phyloP scores from a whole-genome alignment of 768 basidiomycete genomes.

The Panaeolus cyanescens region DNA sequence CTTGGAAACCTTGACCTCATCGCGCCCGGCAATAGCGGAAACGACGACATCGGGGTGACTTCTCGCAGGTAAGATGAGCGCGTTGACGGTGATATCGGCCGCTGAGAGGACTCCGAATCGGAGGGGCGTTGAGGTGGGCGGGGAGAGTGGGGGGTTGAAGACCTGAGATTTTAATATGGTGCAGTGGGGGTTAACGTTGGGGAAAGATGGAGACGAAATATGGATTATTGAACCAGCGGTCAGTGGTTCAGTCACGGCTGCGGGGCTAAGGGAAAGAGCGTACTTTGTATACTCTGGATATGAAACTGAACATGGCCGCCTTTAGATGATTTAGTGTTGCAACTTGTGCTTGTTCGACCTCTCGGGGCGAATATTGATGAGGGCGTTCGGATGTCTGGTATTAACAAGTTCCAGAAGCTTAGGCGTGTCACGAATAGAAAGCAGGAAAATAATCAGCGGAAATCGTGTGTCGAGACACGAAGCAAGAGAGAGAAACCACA shows the following conservation, averaged over 20 bases:
- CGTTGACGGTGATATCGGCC: conserved; percentile 52
- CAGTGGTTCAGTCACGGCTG: neutral
- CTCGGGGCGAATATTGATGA: too few relatives aligned
- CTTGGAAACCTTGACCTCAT: conserved; percentile 40
- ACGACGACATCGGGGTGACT: conserved; percentile 59
- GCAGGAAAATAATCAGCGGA: too few relatives aligned
- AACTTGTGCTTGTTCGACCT: too few relatives aligned
- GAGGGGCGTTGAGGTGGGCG: conserved; percentile 11
- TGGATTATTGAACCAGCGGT: too few relatives aligned
- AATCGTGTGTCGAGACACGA: too few relatives aligned
- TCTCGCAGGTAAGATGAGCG: conserved; percentile 52
- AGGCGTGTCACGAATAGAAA: too few relatives aligned
- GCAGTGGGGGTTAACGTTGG: too few relatives aligned
- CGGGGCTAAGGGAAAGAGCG: neutral
- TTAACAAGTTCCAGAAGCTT: too few relatives aligned
- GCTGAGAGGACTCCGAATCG: conserved; percentile 43
- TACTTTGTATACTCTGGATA: neutral
- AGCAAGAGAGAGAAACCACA: too few relatives aligned
- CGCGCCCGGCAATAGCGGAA: conserved; percentile 59
- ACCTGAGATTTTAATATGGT: neutral
- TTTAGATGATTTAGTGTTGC: neutral
- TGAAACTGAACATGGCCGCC: neutral
- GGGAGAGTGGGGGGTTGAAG: neutral
- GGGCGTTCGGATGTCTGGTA: too few relatives aligned
- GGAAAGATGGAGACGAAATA: too few relatives aligned